Conservation (phyloP, 2,329 filamentous ascomycete species). For the Exophiala oligosperma region DNA sequence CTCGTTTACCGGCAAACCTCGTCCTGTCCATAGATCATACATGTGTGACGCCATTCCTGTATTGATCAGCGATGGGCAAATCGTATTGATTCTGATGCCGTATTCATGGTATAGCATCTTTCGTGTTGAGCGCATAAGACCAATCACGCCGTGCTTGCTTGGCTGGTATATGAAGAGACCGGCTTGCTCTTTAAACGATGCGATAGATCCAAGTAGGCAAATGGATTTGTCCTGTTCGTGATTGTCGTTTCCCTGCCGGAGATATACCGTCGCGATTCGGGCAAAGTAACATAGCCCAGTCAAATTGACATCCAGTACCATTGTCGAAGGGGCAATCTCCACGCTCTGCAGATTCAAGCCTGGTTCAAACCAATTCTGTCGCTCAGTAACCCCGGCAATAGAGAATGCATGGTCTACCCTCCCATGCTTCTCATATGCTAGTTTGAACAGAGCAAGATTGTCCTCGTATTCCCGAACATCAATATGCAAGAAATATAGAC, state of each 20-base stretch:
- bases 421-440: conserved; percentile 43
- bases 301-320: conserved; percentile 50
- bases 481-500: conserved; percentile 34
- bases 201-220: conserved; percentile 45
- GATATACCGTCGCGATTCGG: conserved; percentile 50
- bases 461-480: conserved; percentile 49
- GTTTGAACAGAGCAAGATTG: conserved; percentile 48
- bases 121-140: conserved; percentile 48
- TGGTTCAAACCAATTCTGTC: conserved; percentile 46
- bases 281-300: conserved; percentile 48
- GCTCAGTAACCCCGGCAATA: conserved; percentile 48
- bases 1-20: conserved; percentile 39
- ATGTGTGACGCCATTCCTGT: conserved; percentile 39
- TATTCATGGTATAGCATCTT: conserved; percentile 24
- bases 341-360: conserved; percentile 45
- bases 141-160: conserved; percentile 51
- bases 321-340: conserved; percentile 19
- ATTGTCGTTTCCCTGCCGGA: conserved; percentile 40
- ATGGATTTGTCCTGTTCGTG: conserved; percentile 40
- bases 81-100: conserved; percentile 43
- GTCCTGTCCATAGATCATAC: conserved; percentile 37
- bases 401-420: conserved; percentile 50
- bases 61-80: conserved; percentile 46
- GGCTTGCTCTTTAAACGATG: conserved; percentile 50
- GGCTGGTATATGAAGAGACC: conserved; percentile 49